Conservation (phyloP, 176 grass and related monocot species). For the Rhipidocladum racemiflorum region DNA sequence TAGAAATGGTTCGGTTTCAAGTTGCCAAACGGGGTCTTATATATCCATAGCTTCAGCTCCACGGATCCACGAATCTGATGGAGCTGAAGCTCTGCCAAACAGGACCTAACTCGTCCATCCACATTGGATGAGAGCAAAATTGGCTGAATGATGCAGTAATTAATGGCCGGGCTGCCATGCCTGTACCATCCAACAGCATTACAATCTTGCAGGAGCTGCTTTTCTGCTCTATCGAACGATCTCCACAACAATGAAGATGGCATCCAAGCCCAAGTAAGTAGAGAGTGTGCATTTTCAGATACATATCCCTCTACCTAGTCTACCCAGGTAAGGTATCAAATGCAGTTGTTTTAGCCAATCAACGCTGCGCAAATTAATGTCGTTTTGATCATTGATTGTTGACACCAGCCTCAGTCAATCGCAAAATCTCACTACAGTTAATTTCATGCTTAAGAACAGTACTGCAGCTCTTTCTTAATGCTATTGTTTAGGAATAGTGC, state of each 20-base stretch:
- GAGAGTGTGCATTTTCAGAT: not conserved
- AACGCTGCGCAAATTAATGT: not conserved
- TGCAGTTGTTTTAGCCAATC: not conserved
- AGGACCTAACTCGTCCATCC: no score
- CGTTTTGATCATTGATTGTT: not conserved
- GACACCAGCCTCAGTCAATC: not conserved
- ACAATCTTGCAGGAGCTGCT: not conserved
- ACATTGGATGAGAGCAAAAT: no score
- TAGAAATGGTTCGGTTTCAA: no score
- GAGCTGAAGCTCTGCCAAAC: no score
- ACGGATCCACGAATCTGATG: no score
- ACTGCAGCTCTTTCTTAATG: not conserved
- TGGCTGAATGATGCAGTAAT: no score
- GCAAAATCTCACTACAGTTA: not conserved
- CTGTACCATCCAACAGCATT: no score
- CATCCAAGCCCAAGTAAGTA: constrained; percentile 70
- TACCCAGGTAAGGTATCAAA: not conserved
- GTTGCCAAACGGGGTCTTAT: no score
- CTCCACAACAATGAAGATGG: constrained; percentile 44
- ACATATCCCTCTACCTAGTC: not conserved
- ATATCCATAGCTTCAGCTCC: no score
- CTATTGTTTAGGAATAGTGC: no score
- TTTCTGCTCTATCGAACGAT: constrained; percentile 2
- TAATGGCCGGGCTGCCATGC: no score
- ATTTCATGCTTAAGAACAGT: not conserved